Percentiles rank a stretch among this genome's conserved stretches.
Conservation (phyloP, 2,329 filamentous ascomycete genomes). For the Scopulariopsis brevicaulis region DNA sequence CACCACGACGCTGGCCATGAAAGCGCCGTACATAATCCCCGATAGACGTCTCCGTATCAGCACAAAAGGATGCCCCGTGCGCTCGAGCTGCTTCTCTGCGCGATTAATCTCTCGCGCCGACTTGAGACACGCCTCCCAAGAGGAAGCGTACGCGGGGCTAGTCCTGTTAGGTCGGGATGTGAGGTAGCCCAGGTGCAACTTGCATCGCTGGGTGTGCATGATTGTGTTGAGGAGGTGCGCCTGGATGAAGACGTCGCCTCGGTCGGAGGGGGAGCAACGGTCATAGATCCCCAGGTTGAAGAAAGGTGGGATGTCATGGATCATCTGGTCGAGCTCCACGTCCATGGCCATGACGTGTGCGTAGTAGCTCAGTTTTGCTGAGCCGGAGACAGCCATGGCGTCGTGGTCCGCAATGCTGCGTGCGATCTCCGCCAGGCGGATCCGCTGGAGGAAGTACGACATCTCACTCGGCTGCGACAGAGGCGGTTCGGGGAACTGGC, state of each 20-base stretch:
- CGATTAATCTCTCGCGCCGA: background rate
- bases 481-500: background rate
- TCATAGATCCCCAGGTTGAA: background rate
- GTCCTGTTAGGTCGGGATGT: background rate
- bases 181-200: background rate
- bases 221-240: background rate
- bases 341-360: background rate
- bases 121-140: background rate
- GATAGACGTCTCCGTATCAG: background rate
- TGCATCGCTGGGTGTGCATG: background rate
- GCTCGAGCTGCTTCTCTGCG: background rate
- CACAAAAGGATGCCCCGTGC: background rate
- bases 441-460: background rate
- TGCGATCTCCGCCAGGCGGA: background rate
- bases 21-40: background rate
- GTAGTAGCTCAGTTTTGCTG: background rate
- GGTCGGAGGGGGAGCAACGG: background rate
- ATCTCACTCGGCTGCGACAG: background rate
- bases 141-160: background rate
- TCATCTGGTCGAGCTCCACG: background rate
- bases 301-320: background rate
- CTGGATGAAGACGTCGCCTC: background rate
- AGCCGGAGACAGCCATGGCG: background rate
- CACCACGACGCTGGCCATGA: background rate
- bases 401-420: background rate